Conservation (phyloP, 768 basidiomycete genomes). For the Favolaschia claudopus region DNA sequence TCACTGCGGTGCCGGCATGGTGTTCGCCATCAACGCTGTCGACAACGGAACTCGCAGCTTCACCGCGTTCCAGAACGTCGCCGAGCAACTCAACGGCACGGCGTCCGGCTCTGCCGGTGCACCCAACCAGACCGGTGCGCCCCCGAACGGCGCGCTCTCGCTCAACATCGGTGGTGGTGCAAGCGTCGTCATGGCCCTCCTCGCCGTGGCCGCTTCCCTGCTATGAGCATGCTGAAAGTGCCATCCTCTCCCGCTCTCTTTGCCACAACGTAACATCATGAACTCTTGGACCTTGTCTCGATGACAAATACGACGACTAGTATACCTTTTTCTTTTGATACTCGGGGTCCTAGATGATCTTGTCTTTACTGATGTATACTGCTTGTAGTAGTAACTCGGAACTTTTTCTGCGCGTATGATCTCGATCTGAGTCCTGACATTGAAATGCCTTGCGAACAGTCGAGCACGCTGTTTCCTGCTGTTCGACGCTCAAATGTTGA, state of each 20-base stretch:
- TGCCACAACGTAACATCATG: constrained; percentile 28
- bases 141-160: constrained; percentile 42
- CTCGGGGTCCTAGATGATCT: constrained; percentile 20
- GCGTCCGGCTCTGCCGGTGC: constrained; percentile 35
- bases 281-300: constrained; percentile 17
- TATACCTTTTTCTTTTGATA: constrained; percentile 5
- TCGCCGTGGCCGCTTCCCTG: constrained; percentile 42
- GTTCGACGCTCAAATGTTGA: no score
- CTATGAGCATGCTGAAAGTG: constrained; percentile 44
- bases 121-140: constrained; percentile 23
- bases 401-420: no score
- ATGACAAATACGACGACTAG: constrained; percentile 18
- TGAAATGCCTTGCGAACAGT: no score
- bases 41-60: constrained; percentile 58
- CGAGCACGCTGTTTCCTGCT: no score
- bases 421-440: no score
- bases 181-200: constrained; percentile 38
- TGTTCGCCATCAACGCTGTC: constrained; percentile 67
- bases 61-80: constrained; percentile 63
- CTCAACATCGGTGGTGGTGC: constrained; percentile 40
- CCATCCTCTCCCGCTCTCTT: no score
- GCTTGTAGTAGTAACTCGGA: constrained; percentile 7
- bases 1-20: constrained; percentile 64
- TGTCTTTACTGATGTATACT: constrained; percentile 11
- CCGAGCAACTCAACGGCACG: constrained; percentile 62